phyloP scores from a whole-genome alignment of 1,139 yeast species.

The Candida sp. region DNA sequence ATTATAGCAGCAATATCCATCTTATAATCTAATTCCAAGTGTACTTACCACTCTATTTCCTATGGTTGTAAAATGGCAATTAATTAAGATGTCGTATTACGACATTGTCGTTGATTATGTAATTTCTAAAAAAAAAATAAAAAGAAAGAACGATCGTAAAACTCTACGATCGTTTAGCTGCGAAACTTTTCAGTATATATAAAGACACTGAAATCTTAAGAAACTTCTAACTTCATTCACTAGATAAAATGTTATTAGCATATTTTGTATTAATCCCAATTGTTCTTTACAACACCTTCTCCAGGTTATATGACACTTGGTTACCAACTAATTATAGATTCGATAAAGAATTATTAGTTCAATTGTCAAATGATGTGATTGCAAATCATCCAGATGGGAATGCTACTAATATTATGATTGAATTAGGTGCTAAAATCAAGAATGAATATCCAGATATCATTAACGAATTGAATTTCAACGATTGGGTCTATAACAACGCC shows the following conservation, averaged over 20 bases:
- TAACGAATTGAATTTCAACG: slow-evolving; percentile 67
- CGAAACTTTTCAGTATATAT: neutral
- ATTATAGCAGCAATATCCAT: neutral
- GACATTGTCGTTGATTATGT: neutral
- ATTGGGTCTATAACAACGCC: slow-evolving; percentile 96
- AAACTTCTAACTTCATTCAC: neutral
- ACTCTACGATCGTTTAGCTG: neutral
- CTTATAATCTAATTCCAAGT: neutral
- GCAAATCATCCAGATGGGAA: slow-evolving; percentile 55
- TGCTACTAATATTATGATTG: slow-evolving; percentile 58
- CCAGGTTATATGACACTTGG: slow-evolving; percentile 55
- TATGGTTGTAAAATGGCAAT: neutral
- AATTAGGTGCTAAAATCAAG: slow-evolving; percentile 58
- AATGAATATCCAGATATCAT: slow-evolving; percentile 60
- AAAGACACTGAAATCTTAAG: neutral
- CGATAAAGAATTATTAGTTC: slow-evolving; percentile 46
- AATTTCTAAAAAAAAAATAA: neutral
- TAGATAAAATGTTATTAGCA: slow-evolving; percentile 17
- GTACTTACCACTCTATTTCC: neutral
- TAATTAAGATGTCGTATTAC: neutral
- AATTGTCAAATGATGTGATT: slow-evolving; percentile 49
- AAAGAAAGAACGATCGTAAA: no score
- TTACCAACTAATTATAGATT: slow-evolving; percentile 66
- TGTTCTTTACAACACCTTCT: slow-evolving; percentile 27
- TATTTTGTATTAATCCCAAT: slow-evolving; percentile 18